phyloP scores from a whole-genome alignment of 352 stramenopile genomes.

The Globisporangium nagaii region DNA sequence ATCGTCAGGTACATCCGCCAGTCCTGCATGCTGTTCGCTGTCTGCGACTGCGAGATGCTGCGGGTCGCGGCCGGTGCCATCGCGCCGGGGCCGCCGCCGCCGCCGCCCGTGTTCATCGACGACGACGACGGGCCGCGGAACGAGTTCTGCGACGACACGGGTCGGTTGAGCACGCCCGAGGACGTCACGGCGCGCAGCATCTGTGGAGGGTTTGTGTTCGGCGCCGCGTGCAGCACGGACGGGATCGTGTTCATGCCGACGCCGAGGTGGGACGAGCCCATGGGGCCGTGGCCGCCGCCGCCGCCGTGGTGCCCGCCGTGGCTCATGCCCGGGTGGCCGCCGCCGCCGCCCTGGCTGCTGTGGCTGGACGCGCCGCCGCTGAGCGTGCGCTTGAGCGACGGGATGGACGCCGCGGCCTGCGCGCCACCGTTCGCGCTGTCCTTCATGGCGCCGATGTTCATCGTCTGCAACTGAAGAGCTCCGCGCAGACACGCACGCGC shows the following conservation, averaged over 20 bases:
- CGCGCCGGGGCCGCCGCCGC: constrained; percentile 8
- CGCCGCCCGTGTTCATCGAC: constrained; percentile 9
- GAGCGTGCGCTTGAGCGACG: constrained; percentile 82
- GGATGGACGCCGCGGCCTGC: constrained; percentile 47
- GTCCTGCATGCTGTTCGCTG: constrained; percentile 70
- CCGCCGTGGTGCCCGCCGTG: constrained; percentile 19
- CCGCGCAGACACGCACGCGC: no score
- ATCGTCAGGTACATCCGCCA: constrained; percentile 90
- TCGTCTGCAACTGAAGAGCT: no score
- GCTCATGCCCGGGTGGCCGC: constrained; percentile 15
- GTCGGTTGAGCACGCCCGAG: constrained; percentile 77
- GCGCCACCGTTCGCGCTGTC: constrained; percentile 38
- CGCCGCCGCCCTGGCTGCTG: constrained; percentile 14
- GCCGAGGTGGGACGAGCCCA: constrained; percentile 37
- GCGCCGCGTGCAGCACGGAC: constrained; percentile 64
- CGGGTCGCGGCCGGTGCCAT: constrained; percentile 32
- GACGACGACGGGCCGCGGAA: constrained; percentile 18
- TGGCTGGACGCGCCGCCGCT: constrained; percentile 54
- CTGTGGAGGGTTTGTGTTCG: constrained; percentile 69
- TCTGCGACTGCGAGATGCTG: constrained; percentile 57
- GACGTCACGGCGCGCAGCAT: constrained; percentile 82
- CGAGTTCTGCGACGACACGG: constrained; percentile 17
- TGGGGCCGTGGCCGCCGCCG: neutral
- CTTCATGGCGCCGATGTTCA: constrained; percentile 77
- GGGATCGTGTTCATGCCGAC: constrained; percentile 75